Evolutionary conservation across 345 rosid species (phyloP).

Genomic region (Stellera chamaejasme): DNA sequence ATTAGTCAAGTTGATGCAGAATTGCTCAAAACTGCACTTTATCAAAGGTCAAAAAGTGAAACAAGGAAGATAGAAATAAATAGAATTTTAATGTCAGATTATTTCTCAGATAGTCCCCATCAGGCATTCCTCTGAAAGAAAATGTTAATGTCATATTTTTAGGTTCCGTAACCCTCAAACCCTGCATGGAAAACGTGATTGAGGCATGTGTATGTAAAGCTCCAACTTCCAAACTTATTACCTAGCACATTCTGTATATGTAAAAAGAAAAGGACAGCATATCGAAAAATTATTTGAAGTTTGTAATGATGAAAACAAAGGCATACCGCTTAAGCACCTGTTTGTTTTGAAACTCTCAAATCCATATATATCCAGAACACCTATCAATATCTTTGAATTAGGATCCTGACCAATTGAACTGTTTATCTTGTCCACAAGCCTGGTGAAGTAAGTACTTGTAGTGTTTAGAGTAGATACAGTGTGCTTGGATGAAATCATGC

Average conservation of each 20-base stretch:
- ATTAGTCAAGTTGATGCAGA: conserved; percentile 96
- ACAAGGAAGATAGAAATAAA: background rate
- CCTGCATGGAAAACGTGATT: no score
- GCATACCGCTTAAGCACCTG: conserved; percentile 99
- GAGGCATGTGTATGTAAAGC: no score
- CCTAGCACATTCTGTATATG: conserved; percentile 3
- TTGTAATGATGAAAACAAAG: conserved; percentile 42
- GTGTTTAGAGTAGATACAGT: conserved; percentile 9
- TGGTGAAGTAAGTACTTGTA: conserved; percentile 19
- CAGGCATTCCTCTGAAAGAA: no score
- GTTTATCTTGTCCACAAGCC: conserved; percentile 94
- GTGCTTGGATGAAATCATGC: conserved; percentile 6
- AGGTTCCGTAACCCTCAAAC: no score
- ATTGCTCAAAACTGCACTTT: conserved; percentile 84
- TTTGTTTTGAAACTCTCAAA: conserved; percentile 99
- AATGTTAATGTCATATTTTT: no score
- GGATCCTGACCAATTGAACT: conserved; percentile 89
- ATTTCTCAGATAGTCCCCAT: no score
- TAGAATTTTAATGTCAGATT: no score
- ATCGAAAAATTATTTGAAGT: background rate
- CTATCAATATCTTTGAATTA: conserved; percentile 66
- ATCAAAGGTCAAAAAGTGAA: conserved; percentile 16
- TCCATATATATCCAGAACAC: conserved; percentile 97
- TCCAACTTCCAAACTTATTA: no score
- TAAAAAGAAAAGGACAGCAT: conserved; percentile 4